Evolutionary conservation across 495 filamentous ascomycete genomes (phyloP), one percentile per base, ranked within the genome.

Genomic region (Penicillium verhagenii): DNA sequence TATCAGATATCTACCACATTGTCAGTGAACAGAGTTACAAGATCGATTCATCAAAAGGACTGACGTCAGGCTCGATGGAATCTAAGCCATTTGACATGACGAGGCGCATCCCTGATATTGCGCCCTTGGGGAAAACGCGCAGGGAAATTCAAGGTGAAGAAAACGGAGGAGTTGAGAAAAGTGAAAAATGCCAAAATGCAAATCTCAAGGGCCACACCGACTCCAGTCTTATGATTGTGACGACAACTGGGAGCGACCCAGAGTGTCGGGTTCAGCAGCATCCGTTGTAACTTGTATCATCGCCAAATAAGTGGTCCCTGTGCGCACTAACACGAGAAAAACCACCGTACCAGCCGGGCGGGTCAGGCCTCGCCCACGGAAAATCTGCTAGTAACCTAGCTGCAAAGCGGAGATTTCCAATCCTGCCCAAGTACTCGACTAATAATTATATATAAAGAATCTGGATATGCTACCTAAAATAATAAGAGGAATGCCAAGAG

Each of bases 1-100:
- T 56, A 49, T 72, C 69, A 9, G 42, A 54, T 16, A 52, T 25
- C 71, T 73, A 55, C 6, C n/a, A 2, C 1, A 50, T 33, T 20
- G n/a, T 40, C n/a, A 50, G n/a, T 37, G 20, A n/a, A 45, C n/a
- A n/a, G n/a, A 6, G 9, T 26, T 47, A n/a, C 38, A 23, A n/a
- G 40, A 8, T 19, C 16, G 18, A 23, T 13, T 23, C n/a, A 6
- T 4, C 18, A 11, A 29, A n/a, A 8, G 20, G 39, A 68, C 70
- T 31, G 42, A 73, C 70, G 44, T 73, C 70, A 18, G 68, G 62
- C 43, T 71, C 70, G 47, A 71, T 66, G 39, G 58, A 35, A 6
- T 33, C 39, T n/a, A 57, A 57, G 26, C 47, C 53, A 24, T 53
- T 39, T 19, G 54, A 40, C 20, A 49, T 45, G 23, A 38, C 24